Conservation (phyloP, 2,329 filamentous ascomycete genomes). For the Metarhizium humberi region DNA sequence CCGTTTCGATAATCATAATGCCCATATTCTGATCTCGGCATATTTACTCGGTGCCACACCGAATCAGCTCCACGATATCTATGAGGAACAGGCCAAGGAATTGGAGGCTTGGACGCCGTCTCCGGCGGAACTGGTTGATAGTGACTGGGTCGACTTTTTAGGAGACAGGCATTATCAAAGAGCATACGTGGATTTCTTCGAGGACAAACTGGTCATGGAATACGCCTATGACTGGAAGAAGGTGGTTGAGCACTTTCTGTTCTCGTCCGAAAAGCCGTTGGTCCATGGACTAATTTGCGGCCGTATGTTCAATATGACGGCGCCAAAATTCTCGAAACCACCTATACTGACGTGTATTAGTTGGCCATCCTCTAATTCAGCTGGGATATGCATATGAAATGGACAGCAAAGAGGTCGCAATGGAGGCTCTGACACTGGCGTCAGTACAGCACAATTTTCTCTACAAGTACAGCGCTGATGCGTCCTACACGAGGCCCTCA, state of each 20-base stretch:
- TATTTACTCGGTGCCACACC: constrained; percentile 74
- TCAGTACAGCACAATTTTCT: constrained; percentile 48
- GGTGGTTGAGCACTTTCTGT: constrained; percentile 68
- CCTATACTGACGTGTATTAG: constrained; percentile 31
- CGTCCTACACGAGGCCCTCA: constrained; percentile 57
- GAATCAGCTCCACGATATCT: constrained; percentile 68
- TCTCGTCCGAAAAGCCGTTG: constrained; percentile 64
- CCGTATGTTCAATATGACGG: constrained; percentile 40
- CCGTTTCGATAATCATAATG: constrained; percentile 71
- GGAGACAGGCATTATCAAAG: constrained; percentile 76
- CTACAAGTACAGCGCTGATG: constrained; percentile 62
- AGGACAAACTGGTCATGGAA: constrained; percentile 70
- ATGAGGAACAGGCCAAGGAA: constrained; percentile 62
- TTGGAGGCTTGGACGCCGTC: constrained; percentile 77
- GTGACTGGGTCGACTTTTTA: constrained; percentile 81
- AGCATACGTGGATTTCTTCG: constrained; percentile 90
- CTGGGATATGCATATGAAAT: constrained; percentile 91
- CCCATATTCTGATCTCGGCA: constrained; percentile 74
- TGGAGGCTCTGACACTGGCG: constrained; percentile 73
- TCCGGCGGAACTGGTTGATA: constrained; percentile 70
- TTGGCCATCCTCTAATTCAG: constrained; percentile 89
- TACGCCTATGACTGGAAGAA: constrained; percentile 77
- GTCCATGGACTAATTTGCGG: constrained; percentile 73
- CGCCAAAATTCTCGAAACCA: not conserved
- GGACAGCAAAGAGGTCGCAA: constrained; percentile 72